These are phyloP conservation scores for Multifurca ochricompacta DNA, from an alignment of 768 basidiomycete species.

Conservation along the genomic window DNA sequence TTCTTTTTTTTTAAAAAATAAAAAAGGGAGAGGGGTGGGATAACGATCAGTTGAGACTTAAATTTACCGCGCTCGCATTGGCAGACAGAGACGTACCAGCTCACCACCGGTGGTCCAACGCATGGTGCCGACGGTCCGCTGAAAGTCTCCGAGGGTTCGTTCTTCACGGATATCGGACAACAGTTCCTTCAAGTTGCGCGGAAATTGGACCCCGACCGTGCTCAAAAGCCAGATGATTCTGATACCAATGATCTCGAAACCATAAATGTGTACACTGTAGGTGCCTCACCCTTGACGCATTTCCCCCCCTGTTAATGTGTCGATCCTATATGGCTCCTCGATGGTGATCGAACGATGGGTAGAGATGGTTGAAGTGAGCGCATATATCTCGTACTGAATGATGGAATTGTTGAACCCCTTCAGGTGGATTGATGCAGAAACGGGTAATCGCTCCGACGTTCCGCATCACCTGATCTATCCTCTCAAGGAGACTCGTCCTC, in stretches of 20 bases:
- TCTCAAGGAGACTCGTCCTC: too few species aligned
- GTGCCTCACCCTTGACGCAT: too few species aligned
- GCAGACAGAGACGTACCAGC: conserved; percentile 35
- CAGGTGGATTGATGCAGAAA: conserved; percentile 45
- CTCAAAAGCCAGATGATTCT: too few species aligned
- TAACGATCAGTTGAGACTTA: background rate
- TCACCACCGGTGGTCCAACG: conserved; percentile 24
- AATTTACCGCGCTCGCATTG: background rate
- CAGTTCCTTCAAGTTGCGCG: conserved; percentile 26
- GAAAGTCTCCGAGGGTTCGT: conserved; percentile 27
- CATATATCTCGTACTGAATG: too few species aligned
- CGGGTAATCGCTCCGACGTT: conserved; percentile 48
- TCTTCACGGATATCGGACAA: conserved; percentile 23
- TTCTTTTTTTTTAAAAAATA: too few species aligned
- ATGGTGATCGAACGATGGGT: too few species aligned
- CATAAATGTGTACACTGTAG: too few species aligned
- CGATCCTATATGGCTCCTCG: too few species aligned
- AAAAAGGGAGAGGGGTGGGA: background rate
- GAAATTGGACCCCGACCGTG: too few species aligned
- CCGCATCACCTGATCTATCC: conserved; percentile 37
- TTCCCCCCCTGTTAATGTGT: too few species aligned
- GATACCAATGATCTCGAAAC: too few species aligned
- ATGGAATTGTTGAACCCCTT: too few species aligned
- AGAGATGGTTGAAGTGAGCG: conserved; percentile 29
- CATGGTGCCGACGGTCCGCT: conserved; percentile 46